Evolutionary conservation across 305 asterid genomes (phyloP).

Genomic region (Fraxinus floribunda): DNA sequence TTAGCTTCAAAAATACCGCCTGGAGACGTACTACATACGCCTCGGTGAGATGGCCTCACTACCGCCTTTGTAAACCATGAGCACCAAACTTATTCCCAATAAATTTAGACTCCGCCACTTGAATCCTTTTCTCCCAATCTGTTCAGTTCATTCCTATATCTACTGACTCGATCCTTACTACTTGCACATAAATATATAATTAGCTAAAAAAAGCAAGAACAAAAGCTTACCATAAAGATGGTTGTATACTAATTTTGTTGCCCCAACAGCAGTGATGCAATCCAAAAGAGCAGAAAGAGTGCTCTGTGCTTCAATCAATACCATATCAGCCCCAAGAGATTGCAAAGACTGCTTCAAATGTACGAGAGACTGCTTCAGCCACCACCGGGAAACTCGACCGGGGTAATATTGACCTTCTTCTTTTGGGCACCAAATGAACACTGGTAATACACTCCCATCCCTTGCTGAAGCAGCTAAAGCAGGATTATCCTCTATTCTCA

Average conservation of each 20-base stretch:
- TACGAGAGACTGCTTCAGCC: conserved; percentile 82
- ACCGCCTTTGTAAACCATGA: too few species aligned
- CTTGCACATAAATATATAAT: background rate
- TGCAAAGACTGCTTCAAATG: conserved; percentile 67
- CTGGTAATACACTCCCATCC: conserved; percentile 66
- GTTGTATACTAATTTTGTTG: conserved; percentile 72
- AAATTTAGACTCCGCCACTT: background rate
- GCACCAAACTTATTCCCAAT: background rate
- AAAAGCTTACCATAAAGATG: conserved; percentile 72
- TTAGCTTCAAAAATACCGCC: too few species aligned
- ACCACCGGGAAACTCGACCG: conserved; percentile 93
- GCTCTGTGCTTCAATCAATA: conserved; percentile 61
- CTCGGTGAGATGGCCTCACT: too few species aligned
- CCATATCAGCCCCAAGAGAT: conserved; percentile 78
- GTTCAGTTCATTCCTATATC: background rate
- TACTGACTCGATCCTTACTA: background rate
- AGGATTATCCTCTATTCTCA: conserved; percentile 89
- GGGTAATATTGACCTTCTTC: conserved; percentile 84
- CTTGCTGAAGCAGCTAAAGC: conserved; percentile 85
- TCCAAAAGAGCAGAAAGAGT: conserved; percentile 69
- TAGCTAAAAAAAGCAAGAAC: background rate
- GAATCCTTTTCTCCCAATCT: background rate
- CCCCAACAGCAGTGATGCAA: conserved; percentile 62
- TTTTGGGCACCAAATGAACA: conserved; percentile 86
- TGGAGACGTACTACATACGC: too few species aligned